These are phyloP conservation scores for Kodamaea ohmeri DNA, from an alignment of 1,139 yeast genomes.

Conservation along the genomic window DNA sequence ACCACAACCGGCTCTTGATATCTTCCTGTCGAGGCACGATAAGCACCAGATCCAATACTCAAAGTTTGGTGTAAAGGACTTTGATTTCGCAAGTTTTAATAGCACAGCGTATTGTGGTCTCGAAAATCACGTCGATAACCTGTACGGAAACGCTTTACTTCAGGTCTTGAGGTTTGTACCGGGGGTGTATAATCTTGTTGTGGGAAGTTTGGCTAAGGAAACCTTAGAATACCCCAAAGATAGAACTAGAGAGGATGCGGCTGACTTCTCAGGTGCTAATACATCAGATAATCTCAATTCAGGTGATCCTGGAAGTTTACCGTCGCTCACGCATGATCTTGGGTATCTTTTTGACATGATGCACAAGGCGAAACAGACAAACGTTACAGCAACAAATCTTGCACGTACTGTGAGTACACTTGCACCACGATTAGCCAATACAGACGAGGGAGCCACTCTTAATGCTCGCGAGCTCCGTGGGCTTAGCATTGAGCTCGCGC, in stretches of 20 bases:
- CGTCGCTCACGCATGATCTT: conserved; percentile 69
- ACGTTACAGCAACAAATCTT: conserved; percentile 75
- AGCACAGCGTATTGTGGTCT: conserved; percentile 75
- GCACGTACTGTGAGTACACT: conserved; percentile 21
- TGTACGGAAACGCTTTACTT: conserved; percentile 75
- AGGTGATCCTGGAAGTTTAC: conserved; percentile 8
- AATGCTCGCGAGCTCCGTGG: conserved; percentile 36
- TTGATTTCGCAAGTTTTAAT: conserved; percentile 85
- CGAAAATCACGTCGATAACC: conserved; percentile 80
- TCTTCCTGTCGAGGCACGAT: conserved; percentile 72
- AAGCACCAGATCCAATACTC: conserved; percentile 79
- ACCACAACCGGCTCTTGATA: conserved; percentile 40
- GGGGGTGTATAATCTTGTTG: conserved; percentile 62
- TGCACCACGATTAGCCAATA: conserved; percentile 46
- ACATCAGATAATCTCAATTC: neutral
- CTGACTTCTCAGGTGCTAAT: too few relatives aligned
- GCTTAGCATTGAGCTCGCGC: conserved; percentile 54
- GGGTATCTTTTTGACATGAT: conserved; percentile 93
- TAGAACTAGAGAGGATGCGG: neutral
- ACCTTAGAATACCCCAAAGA: neutral
- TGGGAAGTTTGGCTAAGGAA: conserved; percentile 47
- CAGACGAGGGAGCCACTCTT: conserved; percentile 42
- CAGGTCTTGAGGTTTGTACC: conserved; percentile 84
- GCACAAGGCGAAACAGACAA: conserved; percentile 69
- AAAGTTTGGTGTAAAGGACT: conserved; percentile 89